Evolutionary conservation across 495 filamentous ascomycete genomes (phyloP).

Genomic region (Penicillium flavigenum): DNA sequence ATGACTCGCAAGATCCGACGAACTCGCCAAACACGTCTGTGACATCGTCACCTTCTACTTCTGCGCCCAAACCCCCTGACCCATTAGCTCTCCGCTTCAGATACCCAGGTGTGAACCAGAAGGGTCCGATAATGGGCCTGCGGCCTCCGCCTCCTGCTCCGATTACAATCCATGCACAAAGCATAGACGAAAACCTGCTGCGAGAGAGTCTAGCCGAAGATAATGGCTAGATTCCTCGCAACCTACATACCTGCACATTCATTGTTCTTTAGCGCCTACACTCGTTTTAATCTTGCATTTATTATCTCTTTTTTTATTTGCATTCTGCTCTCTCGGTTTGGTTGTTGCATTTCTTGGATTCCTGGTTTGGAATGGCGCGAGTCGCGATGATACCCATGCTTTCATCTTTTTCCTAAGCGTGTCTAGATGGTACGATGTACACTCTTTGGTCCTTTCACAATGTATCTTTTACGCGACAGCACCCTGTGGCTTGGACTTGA

Average conservation of each 20-base stretch:
- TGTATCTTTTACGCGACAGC: not conserved
- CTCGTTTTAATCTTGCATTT: constrained; percentile 12
- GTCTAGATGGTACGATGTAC: constrained; percentile 2
- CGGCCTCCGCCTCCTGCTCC: constrained; percentile 35
- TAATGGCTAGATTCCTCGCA: not conserved
- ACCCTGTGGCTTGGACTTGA: not conserved
- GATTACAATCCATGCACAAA: constrained; percentile 34
- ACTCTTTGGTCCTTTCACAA: constrained; percentile 4
- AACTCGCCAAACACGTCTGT: constrained; percentile 18
- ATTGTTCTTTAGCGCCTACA: constrained; percentile 10
- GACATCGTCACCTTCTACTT: not conserved
- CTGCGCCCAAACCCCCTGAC: not conserved
- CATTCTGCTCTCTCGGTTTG: constrained; percentile 4
- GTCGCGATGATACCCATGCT: constrained; percentile 13
- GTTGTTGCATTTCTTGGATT: constrained; percentile 12
- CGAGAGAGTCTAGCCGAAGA: constrained; percentile 44
- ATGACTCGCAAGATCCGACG: constrained; percentile 18
- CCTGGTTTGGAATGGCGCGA: constrained; percentile 8
- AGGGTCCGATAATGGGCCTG: constrained; percentile 46
- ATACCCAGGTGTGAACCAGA: constrained; percentile 49
- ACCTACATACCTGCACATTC: constrained; percentile 8
- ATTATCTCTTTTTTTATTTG: constrained; percentile 6
- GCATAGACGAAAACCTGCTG: constrained; percentile 39
- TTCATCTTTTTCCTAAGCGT: constrained; percentile 13
- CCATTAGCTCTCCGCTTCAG: constrained; percentile 32